A percentile compares a stretch with the other conserved stretches of the same genome.
These are phyloP conservation scores for Diaporthe eres DNA, from an alignment of 2,329 filamentous ascomycete genomes.

Conservation along the genomic window DNA sequence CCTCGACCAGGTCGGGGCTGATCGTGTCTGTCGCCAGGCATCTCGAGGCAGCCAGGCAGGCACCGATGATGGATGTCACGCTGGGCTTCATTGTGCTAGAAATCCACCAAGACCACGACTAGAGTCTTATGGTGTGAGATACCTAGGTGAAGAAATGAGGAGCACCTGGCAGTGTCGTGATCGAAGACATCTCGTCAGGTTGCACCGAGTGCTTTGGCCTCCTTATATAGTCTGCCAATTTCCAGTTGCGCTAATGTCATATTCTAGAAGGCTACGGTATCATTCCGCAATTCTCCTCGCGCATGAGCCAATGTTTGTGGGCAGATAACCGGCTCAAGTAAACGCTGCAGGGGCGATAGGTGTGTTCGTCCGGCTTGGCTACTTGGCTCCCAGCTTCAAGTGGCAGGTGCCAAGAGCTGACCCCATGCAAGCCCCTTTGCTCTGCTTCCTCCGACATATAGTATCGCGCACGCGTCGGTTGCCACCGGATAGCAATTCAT, in stretches of 20 bases:
- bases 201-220: neutral
- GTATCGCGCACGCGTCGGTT: neutral
- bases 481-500: neutral
- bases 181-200: neutral
- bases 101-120: neutral
- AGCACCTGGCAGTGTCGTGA: constrained; percentile 6
- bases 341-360: neutral
- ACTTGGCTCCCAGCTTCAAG: constrained; percentile 23
- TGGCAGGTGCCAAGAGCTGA: constrained; percentile 26
- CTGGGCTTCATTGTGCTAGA: constrained; percentile 6
- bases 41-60: constrained; percentile 6
- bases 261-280: constrained; percentile 3
- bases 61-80: neutral
- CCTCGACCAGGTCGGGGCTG: constrained; percentile 56
- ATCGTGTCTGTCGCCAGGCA: constrained; percentile 50
- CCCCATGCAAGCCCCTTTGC: neutral
- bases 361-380: constrained; percentile 7
- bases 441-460: neutral
- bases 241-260: neutral
- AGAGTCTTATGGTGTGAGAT: neutral
- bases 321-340: constrained; percentile 17
- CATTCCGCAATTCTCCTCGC: constrained; percentile 1
- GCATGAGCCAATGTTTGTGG: constrained; percentile 21
- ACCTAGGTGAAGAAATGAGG: neutral
- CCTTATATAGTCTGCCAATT: neutral